A percentile compares a stretch with the other conserved stretches of the same genome.
Evolutionary conservation across 768 basidiomycete genomes (phyloP).

Genomic region (Boletus coccyginus): DNA sequence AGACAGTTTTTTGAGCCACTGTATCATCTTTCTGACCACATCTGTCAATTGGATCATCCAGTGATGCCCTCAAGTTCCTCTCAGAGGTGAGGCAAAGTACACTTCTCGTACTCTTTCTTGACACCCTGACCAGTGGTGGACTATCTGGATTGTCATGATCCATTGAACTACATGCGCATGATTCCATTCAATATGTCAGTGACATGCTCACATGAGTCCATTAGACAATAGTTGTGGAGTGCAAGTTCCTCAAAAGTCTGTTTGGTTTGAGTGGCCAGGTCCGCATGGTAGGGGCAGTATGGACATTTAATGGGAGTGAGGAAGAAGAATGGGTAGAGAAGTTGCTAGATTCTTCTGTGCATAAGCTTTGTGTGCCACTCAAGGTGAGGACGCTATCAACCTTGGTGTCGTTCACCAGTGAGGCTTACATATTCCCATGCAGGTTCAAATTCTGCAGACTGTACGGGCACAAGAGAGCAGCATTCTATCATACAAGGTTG

Average conservation of each 20-base stretch:
- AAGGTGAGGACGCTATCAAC: slow-evolving; percentile 47
- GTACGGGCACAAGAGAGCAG: slow-evolving; percentile 91
- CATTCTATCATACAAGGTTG: slow-evolving; percentile 88
- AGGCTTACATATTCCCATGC: background rate
- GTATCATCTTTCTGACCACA: background rate
- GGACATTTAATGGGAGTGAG: slow-evolving; percentile 52
- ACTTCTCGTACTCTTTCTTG: slow-evolving; percentile 77
- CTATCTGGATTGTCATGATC: slow-evolving; percentile 84
- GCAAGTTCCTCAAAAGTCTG: slow-evolving; percentile 86
- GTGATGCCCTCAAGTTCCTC: slow-evolving; percentile 73
- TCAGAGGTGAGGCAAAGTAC: slow-evolving; percentile 81
- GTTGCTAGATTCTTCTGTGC: slow-evolving; percentile 77
- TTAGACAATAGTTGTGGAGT: slow-evolving; percentile 91
- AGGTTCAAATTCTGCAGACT: slow-evolving; percentile 92
- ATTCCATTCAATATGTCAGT: slow-evolving; percentile 93
- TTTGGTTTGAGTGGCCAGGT: slow-evolving; percentile 58
- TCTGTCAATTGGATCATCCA: slow-evolving; percentile 24
- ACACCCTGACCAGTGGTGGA: slow-evolving; percentile 85
- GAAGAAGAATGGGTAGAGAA: slow-evolving; percentile 80
- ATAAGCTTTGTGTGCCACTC: slow-evolving; percentile 80
- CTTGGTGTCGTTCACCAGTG: background rate
- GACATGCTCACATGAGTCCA: slow-evolving; percentile 99
- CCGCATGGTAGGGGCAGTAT: slow-evolving; percentile 75
- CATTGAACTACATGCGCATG: slow-evolving; percentile 97
- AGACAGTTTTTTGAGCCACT: too few relatives aligned